Percentiles rank a stretch among this genome's conserved stretches.
These are phyloP conservation scores for Leishmania aethiopica DNA, from an alignment of 208 protist genomes.

Conservation along the genomic window DNA sequence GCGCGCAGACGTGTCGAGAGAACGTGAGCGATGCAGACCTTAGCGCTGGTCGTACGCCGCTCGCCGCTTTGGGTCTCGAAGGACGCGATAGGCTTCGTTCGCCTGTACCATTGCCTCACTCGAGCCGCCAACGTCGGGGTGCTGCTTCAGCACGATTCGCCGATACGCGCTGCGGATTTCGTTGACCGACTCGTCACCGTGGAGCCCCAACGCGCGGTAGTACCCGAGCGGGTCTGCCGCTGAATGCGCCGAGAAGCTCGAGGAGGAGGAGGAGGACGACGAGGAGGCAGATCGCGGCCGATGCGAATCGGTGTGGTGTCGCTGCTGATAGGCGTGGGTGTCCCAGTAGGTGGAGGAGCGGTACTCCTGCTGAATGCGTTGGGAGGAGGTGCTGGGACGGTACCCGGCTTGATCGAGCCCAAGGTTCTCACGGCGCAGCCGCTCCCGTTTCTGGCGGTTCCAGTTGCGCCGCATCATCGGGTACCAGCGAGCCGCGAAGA, in stretches of 20 bases:
- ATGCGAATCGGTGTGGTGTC: neutral
- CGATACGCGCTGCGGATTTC: conserved; percentile 90
- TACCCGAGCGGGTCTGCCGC: conserved; percentile 69
- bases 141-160: conserved; percentile 67
- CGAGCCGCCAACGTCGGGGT: conserved; percentile 87
- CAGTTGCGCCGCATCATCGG: conserved; percentile 62
- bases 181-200: conserved; percentile 81
- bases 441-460: conserved; percentile 40
- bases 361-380: conserved; percentile 78
- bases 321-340: conserved; percentile 67
- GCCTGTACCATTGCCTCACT: conserved; percentile 68
- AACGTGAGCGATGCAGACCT: neutral
- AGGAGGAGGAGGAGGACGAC: conserved; percentile 7
- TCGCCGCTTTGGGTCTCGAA: conserved; percentile 95
- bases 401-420: conserved; percentile 50
- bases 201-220: conserved; percentile 68
- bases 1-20: neutral
- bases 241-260: neutral
- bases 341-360: conserved; percentile 82
- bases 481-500: conserved; percentile 63
- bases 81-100: conserved; percentile 97
- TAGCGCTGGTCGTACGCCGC: conserved; percentile 92
- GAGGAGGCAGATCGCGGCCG: conserved; percentile 13
- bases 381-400: conserved; percentile 47
- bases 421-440: conserved; percentile 43